phyloP scores from a whole-genome alignment of 1,284 basidiomycete species.

The Rhodotorula sp. region DNA sequence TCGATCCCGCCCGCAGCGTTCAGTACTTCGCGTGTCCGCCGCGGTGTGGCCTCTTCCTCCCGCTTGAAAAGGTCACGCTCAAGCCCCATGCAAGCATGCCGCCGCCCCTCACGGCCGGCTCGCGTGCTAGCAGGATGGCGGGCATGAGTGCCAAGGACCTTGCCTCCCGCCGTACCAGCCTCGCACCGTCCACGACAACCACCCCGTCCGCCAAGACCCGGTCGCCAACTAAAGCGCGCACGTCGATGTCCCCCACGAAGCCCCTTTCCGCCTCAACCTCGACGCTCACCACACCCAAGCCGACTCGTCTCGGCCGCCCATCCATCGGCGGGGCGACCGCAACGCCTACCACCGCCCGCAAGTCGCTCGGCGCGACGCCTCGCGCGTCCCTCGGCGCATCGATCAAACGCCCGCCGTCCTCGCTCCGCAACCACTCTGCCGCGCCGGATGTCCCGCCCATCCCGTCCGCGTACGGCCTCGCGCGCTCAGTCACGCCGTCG shows the following conservation, averaged over 20 bases:
- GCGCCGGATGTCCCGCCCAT: conserved; percentile 37
- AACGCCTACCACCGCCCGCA: conserved; percentile 17
- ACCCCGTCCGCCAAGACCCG: background rate
- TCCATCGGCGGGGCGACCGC: conserved; percentile 22
- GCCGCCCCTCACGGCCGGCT: conserved; percentile 63
- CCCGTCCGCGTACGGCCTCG: conserved; percentile 32
- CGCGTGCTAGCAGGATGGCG: conserved; percentile 77
- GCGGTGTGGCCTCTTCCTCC: conserved; percentile 87
- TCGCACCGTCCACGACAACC: conserved; percentile 1
- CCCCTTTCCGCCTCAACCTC: conserved; percentile 24
- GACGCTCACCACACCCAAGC: conserved; percentile 54
- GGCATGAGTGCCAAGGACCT: conserved; percentile 44
- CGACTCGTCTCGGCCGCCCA: conserved; percentile 28
- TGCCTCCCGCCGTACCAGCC: conserved; percentile 9
- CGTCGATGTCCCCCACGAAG: conserved; percentile 17
- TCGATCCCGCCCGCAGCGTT: conserved; percentile 55
- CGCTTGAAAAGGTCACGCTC: conserved; percentile 66
- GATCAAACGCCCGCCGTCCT: conserved; percentile 31
- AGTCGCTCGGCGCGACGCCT: conserved; percentile 25
- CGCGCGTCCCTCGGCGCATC: conserved; percentile 7
- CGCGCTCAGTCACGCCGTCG: conserved; percentile 25
- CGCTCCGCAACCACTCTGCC: conserved; percentile 17
- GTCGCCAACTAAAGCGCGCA: conserved; percentile 43
- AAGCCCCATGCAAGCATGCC: conserved; percentile 3
- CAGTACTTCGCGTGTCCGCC: conserved; percentile 85